Evolutionary conservation across 2,329 filamentous ascomycete genomes (phyloP), one percentile per base, ranked within the genome.

Genomic region (Cladosporium oxysporum): DNA sequence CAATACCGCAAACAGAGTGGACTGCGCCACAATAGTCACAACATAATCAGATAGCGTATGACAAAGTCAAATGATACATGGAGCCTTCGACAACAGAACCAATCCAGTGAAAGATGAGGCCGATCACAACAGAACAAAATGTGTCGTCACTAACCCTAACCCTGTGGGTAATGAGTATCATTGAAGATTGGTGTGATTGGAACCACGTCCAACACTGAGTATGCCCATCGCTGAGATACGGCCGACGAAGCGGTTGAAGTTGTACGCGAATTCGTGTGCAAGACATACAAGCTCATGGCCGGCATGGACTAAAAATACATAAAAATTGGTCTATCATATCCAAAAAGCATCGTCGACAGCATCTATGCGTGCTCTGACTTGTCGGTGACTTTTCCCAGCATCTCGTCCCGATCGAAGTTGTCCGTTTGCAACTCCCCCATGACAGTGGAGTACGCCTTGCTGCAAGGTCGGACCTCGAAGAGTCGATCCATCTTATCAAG

Each of bases 391-490:
- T 67, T 67, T 1, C 50, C 66, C 33, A 60, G 31, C 58, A 49
- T 49, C 21, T 58, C 58, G 23, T 62, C 59, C 14, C 44, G 41
- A 23, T 67, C 63, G 28, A 67, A 29, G 29, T 65, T 52, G 21
- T 67, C 66, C 3, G 59, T 50, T 35, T 67, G 58, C 6, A 61
- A 23, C 28, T 65, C 63, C 6, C 23, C 16, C 63, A 65, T 65
- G 67, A 83, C 70, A 16, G 73, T 70, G 29, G 71, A 71, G 67
- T 83, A 77, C 2, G 81, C 81, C 64, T 76, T 79, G 50, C 73
- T 62, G 5, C 78, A 71, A 5, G 81, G 81, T 72, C 77, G 78
- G 67, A 81, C 76, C 52, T 81, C 77, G 67, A 83, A 83, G 1
- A 65, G 47, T 26, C 63, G 55, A 23, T 65, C 63, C 63, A 65